A percentile compares a stretch with the other conserved stretches of the same genome.
These are phyloP conservation scores for Stagonosporopsis vannaccii DNA, from an alignment of 2,329 filamentous ascomycete genomes.

Conservation along the genomic window DNA sequence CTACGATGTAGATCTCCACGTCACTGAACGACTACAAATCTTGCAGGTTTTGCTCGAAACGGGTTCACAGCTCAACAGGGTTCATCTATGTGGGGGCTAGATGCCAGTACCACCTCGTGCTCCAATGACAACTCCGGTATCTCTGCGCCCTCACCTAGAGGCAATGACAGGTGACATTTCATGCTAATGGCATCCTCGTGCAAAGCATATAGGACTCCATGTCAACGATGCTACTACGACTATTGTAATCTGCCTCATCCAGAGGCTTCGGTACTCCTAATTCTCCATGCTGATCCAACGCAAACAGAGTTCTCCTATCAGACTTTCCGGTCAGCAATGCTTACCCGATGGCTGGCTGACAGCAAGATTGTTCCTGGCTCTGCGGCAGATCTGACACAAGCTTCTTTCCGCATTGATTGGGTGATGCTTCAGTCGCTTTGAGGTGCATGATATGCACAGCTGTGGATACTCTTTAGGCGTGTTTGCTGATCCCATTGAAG, in stretches of 20 bases:
- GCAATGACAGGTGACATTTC: too few species aligned
- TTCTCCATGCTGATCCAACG: neutral
- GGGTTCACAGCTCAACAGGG: neutral
- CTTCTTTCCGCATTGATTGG: too few species aligned
- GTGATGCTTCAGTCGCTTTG: neutral
- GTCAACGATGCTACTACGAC: too few species aligned
- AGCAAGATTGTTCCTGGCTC: neutral
- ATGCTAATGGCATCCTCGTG: too few species aligned
- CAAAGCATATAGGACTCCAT: too few species aligned
- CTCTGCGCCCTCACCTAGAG: neutral
- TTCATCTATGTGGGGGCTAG: neutral
- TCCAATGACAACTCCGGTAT: neutral
- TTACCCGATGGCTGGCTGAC: neutral
- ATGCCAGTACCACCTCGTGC: neutral
- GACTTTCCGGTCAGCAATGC: neutral
- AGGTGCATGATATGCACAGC: neutral
- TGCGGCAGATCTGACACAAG: neutral
- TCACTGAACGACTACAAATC: neutral
- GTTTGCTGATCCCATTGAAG: neutral
- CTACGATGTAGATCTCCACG: neutral
- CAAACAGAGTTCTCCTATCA: neutral
- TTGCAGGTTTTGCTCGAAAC: neutral
- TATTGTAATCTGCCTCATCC: too few species aligned
- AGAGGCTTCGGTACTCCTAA: too few species aligned
- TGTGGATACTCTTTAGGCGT: neutral